These are phyloP conservation scores for Ustilago tritici DNA, from an alignment of 1,284 basidiomycete genomes.

Conservation along the genomic window DNA sequence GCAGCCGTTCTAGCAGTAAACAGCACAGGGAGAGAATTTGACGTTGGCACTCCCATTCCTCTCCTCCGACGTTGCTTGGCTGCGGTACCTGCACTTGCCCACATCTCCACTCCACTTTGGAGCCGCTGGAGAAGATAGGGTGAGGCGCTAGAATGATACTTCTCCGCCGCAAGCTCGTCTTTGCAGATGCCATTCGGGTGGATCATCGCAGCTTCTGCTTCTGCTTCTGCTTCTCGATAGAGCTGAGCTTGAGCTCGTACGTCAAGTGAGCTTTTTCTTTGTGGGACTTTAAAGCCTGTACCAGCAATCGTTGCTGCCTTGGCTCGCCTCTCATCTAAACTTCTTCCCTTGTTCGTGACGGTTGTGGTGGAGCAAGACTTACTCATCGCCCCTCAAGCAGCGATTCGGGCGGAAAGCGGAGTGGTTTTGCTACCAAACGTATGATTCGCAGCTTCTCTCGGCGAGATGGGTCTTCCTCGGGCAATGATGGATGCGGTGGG, in stretches of 20 bases:
- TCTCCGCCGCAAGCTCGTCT: neutral
- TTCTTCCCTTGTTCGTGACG: neutral
- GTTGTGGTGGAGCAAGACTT: slow-evolving; percentile 22
- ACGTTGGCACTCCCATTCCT: neutral
- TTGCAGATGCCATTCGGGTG: slow-evolving; percentile 26
- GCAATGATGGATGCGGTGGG: slow-evolving; percentile 6
- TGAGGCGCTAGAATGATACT: slow-evolving; percentile 23
- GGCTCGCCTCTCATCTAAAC: neutral
- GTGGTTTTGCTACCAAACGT: slow-evolving; percentile 15
- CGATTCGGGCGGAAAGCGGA: neutral
- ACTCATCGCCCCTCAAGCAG: neutral
- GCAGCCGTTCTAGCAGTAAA: slow-evolving; percentile 28
- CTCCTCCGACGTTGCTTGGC: slow-evolving; percentile 9
- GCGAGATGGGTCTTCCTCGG: slow-evolving; percentile 17
- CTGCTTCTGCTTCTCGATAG: neutral
- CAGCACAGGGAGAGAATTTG: slow-evolving; percentile 19
- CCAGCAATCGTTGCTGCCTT: neutral
- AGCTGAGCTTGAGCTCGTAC: slow-evolving; percentile 16
- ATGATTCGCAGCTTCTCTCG: neutral
- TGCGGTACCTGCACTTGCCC: slow-evolving; percentile 8
- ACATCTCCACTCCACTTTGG: neutral
- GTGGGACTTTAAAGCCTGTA: slow-evolving; percentile 18
- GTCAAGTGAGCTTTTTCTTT: slow-evolving; percentile 35
- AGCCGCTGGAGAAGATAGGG: slow-evolving; percentile 5
- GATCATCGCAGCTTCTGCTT: neutral